Percentiles rank a stretch among this genome's conserved stretches.
Evolutionary conservation across 495 filamentous ascomycete genomes (phyloP).

Genomic region (Penicillium parvum): DNA sequence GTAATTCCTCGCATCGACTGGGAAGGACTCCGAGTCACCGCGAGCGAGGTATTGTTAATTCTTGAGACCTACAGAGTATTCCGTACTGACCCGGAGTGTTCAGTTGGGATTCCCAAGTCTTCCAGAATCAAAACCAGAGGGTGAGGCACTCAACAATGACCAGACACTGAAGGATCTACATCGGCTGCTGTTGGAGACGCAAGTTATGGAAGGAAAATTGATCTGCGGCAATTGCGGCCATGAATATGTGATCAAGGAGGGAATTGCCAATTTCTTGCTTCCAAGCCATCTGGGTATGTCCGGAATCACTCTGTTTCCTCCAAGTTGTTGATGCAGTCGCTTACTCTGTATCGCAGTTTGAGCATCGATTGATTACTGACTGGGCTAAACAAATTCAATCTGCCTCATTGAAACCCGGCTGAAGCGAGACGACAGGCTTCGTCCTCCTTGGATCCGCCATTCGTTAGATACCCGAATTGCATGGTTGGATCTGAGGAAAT

Average conservation of each 20-base stretch:
- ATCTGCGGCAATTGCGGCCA: conserved; percentile 90
- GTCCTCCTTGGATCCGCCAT: background rate
- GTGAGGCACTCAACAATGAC: conserved; percentile 54
- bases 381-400: background rate
- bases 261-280: conserved; percentile 92
- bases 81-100: conserved; percentile 7
- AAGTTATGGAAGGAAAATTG: conserved; percentile 79
- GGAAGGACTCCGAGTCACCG: conserved; percentile 67
- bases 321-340: background rate
- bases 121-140: conserved; percentile 59
- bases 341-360: background rate
- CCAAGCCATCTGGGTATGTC: conserved; percentile 81
- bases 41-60: conserved; percentile 65
- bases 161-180: conserved; percentile 74
- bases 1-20: conserved; percentile 86
- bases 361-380: too few species aligned
- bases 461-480: too few species aligned
- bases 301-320: background rate
- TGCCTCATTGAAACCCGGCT: background rate
- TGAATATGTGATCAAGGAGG: conserved; percentile 88
- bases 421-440: background rate
- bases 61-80: background rate
- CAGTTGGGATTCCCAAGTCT: conserved; percentile 82
- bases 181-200: conserved; percentile 80
- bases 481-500: too few species aligned